phyloP scores from a whole-genome alignment of 805 yeast species.

The Starmerella floris region DNA sequence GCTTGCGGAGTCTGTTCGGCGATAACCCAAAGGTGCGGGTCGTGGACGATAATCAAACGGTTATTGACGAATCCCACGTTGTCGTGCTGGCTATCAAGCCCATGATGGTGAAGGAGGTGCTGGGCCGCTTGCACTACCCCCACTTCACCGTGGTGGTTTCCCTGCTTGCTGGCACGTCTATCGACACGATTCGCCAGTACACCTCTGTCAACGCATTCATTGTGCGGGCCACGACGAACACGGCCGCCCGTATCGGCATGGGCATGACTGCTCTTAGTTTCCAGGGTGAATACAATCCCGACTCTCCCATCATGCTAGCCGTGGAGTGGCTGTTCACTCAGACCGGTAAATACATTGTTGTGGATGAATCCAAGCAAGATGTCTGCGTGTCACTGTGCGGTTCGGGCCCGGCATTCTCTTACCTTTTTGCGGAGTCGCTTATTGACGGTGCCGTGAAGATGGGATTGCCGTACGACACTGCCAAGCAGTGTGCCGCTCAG shows the following conservation, averaged over 20 bases:
- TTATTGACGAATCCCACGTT: constrained; percentile 52
- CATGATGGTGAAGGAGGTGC: constrained; percentile 50
- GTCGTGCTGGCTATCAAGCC: constrained; percentile 85
- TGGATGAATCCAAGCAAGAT: constrained; percentile 79
- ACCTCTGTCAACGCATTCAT: constrained; percentile 34
- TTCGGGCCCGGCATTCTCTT: constrained; percentile 90
- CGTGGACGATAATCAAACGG: constrained; percentile 37
- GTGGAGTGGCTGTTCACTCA: constrained; percentile 33
- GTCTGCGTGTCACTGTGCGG: constrained; percentile 93
- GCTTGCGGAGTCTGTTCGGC: constrained; percentile 39
- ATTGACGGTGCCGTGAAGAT: constrained; percentile 88
- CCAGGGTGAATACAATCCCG: constrained; percentile 35
- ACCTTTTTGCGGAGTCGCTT: constrained; percentile 78
- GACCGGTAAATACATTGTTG: constrained; percentile 31
- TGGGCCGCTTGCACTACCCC: constrained; percentile 35
- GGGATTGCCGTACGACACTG: constrained; percentile 81
- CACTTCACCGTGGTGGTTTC: constrained; percentile 56
- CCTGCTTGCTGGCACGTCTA: constrained; percentile 84
- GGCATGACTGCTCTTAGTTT: constrained; percentile 92
- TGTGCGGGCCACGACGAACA: constrained; percentile 94
- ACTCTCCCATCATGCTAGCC: constrained; percentile 23
- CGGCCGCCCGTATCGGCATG: constrained; percentile 84
- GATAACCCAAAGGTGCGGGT: constrained; percentile 33
- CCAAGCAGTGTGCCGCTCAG: constrained; percentile 78
- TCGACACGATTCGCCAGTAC: constrained; percentile 44